Conservation (phyloP, 2,329 filamentous ascomycete species). For the Coniochaeta hoffmannii region DNA sequence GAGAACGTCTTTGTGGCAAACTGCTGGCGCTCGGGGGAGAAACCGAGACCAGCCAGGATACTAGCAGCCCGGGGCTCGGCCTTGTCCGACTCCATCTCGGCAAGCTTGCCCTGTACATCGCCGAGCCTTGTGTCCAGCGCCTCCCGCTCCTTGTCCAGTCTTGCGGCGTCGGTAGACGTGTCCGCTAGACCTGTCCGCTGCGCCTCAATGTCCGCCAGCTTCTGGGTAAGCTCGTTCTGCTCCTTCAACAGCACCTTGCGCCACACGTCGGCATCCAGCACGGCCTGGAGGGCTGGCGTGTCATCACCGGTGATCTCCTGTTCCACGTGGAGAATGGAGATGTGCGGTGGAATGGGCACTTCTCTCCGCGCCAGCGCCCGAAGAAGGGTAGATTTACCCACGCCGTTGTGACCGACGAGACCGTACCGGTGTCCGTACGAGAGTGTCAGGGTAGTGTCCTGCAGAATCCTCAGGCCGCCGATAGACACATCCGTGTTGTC, state of each 20-base stretch:
- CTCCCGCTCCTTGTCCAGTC: slow-evolving; percentile 80
- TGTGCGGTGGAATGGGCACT: slow-evolving; percentile 89
- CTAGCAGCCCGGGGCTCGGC: slow-evolving; percentile 91
- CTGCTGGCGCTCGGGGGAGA: slow-evolving; percentile 88
- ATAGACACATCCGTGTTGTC: slow-evolving; percentile 95
- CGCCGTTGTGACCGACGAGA: slow-evolving; percentile 98
- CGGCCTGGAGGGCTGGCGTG: slow-evolving; percentile 87
- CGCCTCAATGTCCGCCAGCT: slow-evolving; percentile 68
- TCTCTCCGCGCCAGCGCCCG: slow-evolving; percentile 89
- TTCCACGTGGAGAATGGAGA: slow-evolving; percentile 97
- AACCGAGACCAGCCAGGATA: slow-evolving; percentile 93
- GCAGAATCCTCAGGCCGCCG: slow-evolving; percentile 78
- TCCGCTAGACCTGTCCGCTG: slow-evolving; percentile 78
- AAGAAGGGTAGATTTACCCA: slow-evolving; percentile 92
- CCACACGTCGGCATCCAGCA: slow-evolving; percentile 97
- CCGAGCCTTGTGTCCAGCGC: slow-evolving; percentile 83
- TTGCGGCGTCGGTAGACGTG: slow-evolving; percentile 81
- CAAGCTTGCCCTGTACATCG: slow-evolving; percentile 84
- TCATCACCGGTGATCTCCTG: slow-evolving; percentile 98
- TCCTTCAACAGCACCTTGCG: slow-evolving; percentile 88
- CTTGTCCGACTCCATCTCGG: slow-evolving; percentile 99
- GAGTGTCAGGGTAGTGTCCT: slow-evolving; percentile 82
- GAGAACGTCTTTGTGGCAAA: slow-evolving; percentile 96
- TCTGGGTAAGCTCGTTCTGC: slow-evolving; percentile 75
- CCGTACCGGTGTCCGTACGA: slow-evolving; percentile 92